Conservation (phyloP, 345 rosid genomes). For the Jatropha curcas region DNA sequence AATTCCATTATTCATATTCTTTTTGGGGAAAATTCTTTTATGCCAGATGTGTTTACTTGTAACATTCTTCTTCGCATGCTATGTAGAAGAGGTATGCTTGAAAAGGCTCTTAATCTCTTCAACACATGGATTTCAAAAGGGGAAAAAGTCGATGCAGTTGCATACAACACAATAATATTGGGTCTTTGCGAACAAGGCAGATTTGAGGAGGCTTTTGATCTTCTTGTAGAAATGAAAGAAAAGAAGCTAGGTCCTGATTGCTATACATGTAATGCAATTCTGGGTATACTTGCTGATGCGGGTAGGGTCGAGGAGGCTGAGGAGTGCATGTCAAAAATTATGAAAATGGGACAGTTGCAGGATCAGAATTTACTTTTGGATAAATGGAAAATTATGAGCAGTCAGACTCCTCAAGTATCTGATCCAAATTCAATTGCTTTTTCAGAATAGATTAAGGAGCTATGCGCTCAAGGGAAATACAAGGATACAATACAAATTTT, state of each 20-base stretch:
- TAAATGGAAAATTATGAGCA: slow-evolving; percentile 17
- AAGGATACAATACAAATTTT: slow-evolving; percentile 51
- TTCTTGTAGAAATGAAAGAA: slow-evolving; percentile 64
- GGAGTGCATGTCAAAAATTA: slow-evolving; percentile 50
- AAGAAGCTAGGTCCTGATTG: slow-evolving; percentile 61
- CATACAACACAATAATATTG: slow-evolving; percentile 80
- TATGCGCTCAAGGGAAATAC: slow-evolving; percentile 61
- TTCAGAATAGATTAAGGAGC: slow-evolving; percentile 62
- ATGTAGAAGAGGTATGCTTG: slow-evolving; percentile 70
- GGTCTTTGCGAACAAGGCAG: slow-evolving; percentile 64
- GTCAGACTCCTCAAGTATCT: slow-evolving; percentile 36
- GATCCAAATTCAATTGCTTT: slow-evolving; percentile 41
- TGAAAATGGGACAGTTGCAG: slow-evolving; percentile 40
- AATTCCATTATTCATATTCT: slow-evolving; percentile 66
- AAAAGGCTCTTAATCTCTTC: slow-evolving; percentile 82
- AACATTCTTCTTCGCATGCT: slow-evolving; percentile 80
- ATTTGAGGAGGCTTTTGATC: slow-evolving; percentile 71
- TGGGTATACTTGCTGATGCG: slow-evolving; percentile 49
- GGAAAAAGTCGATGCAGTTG: slow-evolving; percentile 53
- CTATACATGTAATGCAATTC: slow-evolving; percentile 62
- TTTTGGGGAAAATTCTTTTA: slow-evolving; percentile 62
- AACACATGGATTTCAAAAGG: slow-evolving; percentile 58
- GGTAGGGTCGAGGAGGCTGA: slow-evolving; percentile 60
- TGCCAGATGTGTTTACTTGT: slow-evolving; percentile 60
- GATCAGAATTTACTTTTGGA: slow-evolving; percentile 34